Base-by-base conservation (phyloP, 2,329 filamentous ascomycete genomes). In the Xylariaceae sp. region DNA sequence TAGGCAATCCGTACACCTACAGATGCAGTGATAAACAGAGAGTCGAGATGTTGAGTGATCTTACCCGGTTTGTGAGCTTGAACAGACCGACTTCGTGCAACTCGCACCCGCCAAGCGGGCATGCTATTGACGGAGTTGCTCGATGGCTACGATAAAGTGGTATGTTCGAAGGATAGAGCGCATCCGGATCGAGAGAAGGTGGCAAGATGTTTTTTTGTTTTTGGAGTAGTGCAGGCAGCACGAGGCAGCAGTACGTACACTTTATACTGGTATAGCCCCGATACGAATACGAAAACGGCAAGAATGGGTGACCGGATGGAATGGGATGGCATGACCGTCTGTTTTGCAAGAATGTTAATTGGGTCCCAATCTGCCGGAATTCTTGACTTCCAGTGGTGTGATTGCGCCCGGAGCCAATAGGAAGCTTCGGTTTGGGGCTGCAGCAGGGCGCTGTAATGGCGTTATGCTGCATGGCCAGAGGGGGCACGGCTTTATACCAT, bases 231-330 rank as follows among this genome's bases (percentile, higher is more conserved):
- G 37, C 37, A 9, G 37, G 37, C 11, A 42, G 37, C 11, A 42
- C 37, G 37, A 10, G 11, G 37, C 23, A 30, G 23, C 23, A 30
- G 37, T 42, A 42, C 37, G 37, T 42, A 42, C 37, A 42, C 13
- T 42, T 42, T 42, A 42, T 42, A 42, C 37, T 13, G 9, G 9
- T 9, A 13, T 9, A 7, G 9, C 37, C 34, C 53, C 30, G 64
- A 70, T 70, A 67, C 68, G 68, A 70, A 70, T 70, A 70, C 68
- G 68, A 70, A 65, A 61, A 58, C 58, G 57, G 56, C 13, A 13
- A 30, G 23, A 30, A 30, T 30, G 6, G 13, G 7, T n/a, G 44
- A n/a, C 13, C 7, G 44, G 11, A 6, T 47, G 44, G 48, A 49
- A 9, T 15, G 18, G 30, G 11, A 39, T 39, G 8, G 50, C 13